A percentile compares a stretch with the other conserved stretches of the same genome.
phyloP scores from a whole-genome alignment of 352 stramenopile species.

The Phytophthora boehmeriae region DNA sequence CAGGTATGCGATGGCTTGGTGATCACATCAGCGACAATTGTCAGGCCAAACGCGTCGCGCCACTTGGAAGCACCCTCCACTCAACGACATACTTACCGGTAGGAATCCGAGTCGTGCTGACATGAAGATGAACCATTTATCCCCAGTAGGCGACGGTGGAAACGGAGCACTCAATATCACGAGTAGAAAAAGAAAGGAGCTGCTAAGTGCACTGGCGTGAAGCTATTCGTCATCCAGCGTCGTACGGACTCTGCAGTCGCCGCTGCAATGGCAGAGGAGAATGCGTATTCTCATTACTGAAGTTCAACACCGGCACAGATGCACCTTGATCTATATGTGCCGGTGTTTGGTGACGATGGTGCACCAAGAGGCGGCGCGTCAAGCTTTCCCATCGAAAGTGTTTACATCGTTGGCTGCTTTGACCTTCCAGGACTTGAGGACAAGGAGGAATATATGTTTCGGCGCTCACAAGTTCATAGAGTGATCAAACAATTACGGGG shows the following conservation, averaged over 20 bases:
- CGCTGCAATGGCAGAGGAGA: constrained; percentile 26
- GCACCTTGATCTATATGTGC: too few species aligned
- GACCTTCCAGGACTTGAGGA: too few species aligned
- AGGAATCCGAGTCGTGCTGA: constrained; percentile 20
- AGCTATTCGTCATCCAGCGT: constrained; percentile 53
- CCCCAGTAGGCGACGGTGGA: constrained; percentile 25
- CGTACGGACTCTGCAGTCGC: constrained; percentile 1
- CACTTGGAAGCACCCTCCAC: constrained; percentile 3
- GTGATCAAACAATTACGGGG: too few species aligned
- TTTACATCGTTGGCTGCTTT: too few species aligned
- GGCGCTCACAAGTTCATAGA: too few species aligned
- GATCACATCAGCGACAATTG: constrained; percentile 23
- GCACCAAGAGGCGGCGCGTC: too few species aligned
- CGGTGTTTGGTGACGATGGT: too few species aligned
- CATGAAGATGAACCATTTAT: constrained; percentile 18
- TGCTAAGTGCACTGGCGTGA: constrained; percentile 55
- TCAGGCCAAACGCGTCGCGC: constrained; percentile 38
- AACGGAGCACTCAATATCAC: constrained; percentile 21
- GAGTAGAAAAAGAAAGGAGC: constrained; percentile 19
- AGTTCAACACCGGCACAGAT: constrained; percentile 28
- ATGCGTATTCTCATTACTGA: constrained; percentile 63
- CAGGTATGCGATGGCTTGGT: constrained; percentile 50
- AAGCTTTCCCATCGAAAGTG: too few species aligned
- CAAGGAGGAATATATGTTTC: too few species aligned
- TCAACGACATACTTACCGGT: too few species aligned